These are phyloP conservation scores for Euphorbia peplus DNA, from an alignment of 345 rosid genomes.

Conservation along the genomic window DNA sequence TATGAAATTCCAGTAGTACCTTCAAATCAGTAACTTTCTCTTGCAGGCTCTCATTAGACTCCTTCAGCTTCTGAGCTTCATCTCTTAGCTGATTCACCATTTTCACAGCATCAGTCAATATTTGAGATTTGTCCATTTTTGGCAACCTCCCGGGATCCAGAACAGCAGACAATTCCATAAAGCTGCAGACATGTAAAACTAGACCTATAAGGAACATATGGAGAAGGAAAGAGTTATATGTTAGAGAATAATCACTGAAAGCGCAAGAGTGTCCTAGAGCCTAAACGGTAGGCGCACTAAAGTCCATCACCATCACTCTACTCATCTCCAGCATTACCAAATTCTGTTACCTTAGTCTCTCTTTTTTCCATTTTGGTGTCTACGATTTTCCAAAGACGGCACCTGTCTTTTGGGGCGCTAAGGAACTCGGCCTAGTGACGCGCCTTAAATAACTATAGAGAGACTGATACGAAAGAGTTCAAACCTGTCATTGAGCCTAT, in stretches of 20 bases:
- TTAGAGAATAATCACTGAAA: too few relatives aligned
- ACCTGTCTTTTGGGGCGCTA: too few relatives aligned
- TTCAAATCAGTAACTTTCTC: conserved; percentile 35
- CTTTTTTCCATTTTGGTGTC: too few relatives aligned
- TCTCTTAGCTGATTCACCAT: conserved; percentile 31
- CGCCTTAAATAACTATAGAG: background rate
- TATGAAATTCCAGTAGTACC: conserved; percentile 16
- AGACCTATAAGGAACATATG: background rate
- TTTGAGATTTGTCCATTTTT: conserved; percentile 33
- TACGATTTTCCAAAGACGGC: too few relatives aligned
- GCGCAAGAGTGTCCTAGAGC: too few relatives aligned
- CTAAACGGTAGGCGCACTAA: too few relatives aligned
- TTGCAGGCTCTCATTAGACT: conserved; percentile 27
- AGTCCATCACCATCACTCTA: too few relatives aligned
- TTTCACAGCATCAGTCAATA: conserved; percentile 31
- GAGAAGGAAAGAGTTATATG: background rate
- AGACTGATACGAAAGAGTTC: background rate
- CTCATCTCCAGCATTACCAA: too few relatives aligned
- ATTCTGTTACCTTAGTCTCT: too few relatives aligned
- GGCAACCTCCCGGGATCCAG: conserved; percentile 37
- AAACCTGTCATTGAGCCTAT: conserved; percentile 28
- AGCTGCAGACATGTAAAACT: conserved; percentile 22
- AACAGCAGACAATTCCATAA: conserved; percentile 34
- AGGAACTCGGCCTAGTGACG: too few relatives aligned
- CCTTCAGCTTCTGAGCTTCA: conserved; percentile 25